phyloP scores from a whole-genome alignment of 768 basidiomycete species.

The Dendrothele bispora region DNA sequence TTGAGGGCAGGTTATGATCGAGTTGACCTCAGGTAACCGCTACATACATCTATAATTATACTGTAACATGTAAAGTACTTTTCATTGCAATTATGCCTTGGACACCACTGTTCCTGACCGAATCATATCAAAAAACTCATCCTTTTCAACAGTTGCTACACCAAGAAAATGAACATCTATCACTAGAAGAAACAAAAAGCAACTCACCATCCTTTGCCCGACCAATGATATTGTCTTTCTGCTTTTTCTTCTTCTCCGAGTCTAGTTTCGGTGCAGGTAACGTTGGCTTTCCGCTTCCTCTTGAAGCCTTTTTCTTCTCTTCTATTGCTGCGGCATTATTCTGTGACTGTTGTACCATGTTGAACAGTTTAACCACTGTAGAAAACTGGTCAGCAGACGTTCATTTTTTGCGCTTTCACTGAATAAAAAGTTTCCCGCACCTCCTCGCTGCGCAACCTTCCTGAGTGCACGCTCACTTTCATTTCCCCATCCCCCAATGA shows the following conservation, averaged over 20 bases:
- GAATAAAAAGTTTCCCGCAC: constrained; percentile 36
- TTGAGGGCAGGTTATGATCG: constrained; percentile 8
- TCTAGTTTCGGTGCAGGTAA: constrained; percentile 64
- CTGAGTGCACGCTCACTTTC: constrained; percentile 74
- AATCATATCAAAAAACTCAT: constrained; percentile 83
- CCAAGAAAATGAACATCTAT: background rate
- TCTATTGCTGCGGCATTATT: constrained; percentile 48
- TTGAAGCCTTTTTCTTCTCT: constrained; percentile 57
- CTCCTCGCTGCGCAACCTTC: constrained; percentile 86
- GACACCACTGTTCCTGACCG: constrained; percentile 79
- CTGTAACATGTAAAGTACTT: constrained; percentile 12
- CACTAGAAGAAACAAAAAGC: constrained; percentile 11
- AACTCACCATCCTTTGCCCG: constrained; percentile 59
- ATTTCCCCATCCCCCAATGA: constrained; percentile 88
- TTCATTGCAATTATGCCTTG: constrained; percentile 43
- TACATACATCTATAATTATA: too few relatives aligned
- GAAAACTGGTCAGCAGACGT: background rate
- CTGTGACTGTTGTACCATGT: constrained; percentile 83
- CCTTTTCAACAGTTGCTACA: constrained; percentile 60
- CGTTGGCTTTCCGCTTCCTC: constrained; percentile 74
- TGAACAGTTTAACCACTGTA: constrained; percentile 82
- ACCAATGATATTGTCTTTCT: constrained; percentile 53
- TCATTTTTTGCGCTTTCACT: background rate
- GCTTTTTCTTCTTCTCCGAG: constrained; percentile 42
- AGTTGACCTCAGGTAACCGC: too few relatives aligned